Evolutionary conservation across 257 asterid species (phyloP).

Genomic region (Haberlea rhodopensis): DNA sequence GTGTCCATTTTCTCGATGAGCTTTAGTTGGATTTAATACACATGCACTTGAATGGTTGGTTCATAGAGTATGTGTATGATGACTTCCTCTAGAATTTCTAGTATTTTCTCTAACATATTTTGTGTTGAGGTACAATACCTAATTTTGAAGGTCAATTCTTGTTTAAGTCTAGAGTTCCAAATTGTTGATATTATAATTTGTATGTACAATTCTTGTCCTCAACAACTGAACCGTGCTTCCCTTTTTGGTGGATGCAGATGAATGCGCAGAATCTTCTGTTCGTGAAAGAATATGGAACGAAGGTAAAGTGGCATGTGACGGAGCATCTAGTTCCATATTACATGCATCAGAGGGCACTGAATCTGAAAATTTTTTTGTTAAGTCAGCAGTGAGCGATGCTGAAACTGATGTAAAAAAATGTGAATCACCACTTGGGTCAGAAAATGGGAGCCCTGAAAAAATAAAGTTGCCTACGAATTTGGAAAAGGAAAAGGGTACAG

Average conservation of each 20-base stretch:
- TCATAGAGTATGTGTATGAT: background rate
- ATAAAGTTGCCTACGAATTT: conserved; percentile 27
- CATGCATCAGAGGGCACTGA: conserved; percentile 28
- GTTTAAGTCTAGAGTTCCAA: background rate
- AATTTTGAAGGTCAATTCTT: background rate
- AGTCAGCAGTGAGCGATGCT: conserved; percentile 22
- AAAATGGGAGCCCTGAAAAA: conserved; percentile 28
- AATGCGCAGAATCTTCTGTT: conserved; percentile 40
- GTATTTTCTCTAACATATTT: too few relatives aligned
- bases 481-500: conserved; percentile 40
- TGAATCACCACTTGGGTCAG: conserved; percentile 26
- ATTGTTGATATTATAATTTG: background rate
- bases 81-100: background rate
- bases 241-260: conserved; percentile 40
- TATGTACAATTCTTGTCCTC: conserved; percentile 15
- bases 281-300: conserved; percentile 44
- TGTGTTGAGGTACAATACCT: background rate
- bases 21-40: too few relatives aligned
- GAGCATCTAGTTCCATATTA: conserved; percentile 28
- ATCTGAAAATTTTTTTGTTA: conserved; percentile 27
- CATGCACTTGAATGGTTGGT: background rate
- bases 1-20: background rate
- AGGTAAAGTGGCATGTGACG: conserved; percentile 31
- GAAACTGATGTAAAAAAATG: conserved; percentile 31
- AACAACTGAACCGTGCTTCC: conserved; percentile 15